These are phyloP conservation scores for Melocanna baccifera DNA, from an alignment of 176 grass and related monocot species.

Conservation along the genomic window DNA sequence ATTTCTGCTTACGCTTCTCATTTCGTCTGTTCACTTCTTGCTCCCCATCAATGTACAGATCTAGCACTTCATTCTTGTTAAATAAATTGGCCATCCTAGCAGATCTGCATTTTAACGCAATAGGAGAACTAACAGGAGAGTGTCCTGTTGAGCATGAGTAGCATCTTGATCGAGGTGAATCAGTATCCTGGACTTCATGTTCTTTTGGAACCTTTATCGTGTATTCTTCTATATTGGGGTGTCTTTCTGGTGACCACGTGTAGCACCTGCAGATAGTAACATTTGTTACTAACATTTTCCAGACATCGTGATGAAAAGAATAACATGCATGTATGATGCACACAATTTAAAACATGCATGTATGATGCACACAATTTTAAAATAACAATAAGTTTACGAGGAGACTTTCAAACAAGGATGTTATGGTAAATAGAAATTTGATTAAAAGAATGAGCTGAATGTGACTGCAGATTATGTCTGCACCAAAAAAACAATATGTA, in stretches of 20 bases:
- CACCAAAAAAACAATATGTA: neutral
- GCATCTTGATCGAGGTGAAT: constrained; percentile 57
- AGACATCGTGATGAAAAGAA: constrained; percentile 4
- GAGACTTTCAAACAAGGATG: neutral
- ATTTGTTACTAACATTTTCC: constrained; percentile 34
- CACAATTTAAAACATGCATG: neutral
- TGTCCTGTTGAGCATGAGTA: constrained; percentile 51
- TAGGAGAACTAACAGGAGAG: constrained; percentile 51
- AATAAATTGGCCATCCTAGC: constrained; percentile 33
- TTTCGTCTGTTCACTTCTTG: constrained; percentile 30
- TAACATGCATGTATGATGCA: too few species aligned
- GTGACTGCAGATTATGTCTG: neutral
- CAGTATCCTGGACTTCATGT: constrained; percentile 30
- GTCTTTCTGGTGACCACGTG: constrained; percentile 43
- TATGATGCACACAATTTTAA: neutral
- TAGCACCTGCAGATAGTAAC: constrained; percentile 36
- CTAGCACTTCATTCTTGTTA: constrained; percentile 47
- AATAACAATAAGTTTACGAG: neutral
- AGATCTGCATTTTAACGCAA: constrained; percentile 50
- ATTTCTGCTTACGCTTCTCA: constrained; percentile 30
- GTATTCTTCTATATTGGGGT: constrained; percentile 28
- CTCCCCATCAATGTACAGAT: constrained; percentile 56
- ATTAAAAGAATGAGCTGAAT: constrained; percentile 3
- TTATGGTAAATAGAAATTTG: neutral
- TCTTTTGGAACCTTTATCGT: constrained; percentile 19